A percentile compares a stretch with the other conserved stretches of the same genome.
Conservation (phyloP, 352 stramenopile species). For the Globisporangium cederbergense region DNA sequence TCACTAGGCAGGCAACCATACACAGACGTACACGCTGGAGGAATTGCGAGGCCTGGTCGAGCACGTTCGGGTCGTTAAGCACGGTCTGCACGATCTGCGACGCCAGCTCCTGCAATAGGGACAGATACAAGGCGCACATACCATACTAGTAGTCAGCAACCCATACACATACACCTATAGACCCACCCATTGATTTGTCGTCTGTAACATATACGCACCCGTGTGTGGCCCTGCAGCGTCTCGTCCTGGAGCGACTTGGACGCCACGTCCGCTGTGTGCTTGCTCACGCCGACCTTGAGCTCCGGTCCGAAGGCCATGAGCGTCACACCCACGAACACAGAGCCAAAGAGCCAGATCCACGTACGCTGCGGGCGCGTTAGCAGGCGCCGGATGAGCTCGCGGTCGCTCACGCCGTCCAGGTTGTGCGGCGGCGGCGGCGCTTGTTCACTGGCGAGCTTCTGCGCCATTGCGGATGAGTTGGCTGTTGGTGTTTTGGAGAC, state of each 20-base stretch:
- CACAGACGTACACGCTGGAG: slow-evolving; percentile 48
- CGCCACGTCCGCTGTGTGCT: slow-evolving; percentile 79
- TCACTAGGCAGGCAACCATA: slow-evolving; percentile 4
- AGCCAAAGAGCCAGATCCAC: slow-evolving; percentile 51
- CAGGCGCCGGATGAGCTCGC: slow-evolving; percentile 28
- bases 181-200: not conserved
- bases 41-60: slow-evolving; percentile 75
- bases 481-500: not conserved
- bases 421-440: not conserved
- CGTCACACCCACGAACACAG: slow-evolving; percentile 36
- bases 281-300: slow-evolving; percentile 76
- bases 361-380: slow-evolving; percentile 50
- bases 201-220: slow-evolving; percentile 9
- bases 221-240: slow-evolving; percentile 68
- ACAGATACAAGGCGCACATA: not conserved
- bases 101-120: slow-evolving; percentile 40
- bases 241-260: slow-evolving; percentile 82
- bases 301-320: slow-evolving; percentile 75
- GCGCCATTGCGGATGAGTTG: not conserved
- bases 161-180: not conserved
- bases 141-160: slow-evolving; percentile 1
- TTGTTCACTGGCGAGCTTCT: not conserved
- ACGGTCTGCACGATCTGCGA: slow-evolving; percentile 87
- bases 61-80: slow-evolving; percentile 80
- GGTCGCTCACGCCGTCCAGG: slow-evolving; percentile 38